Conservation (phyloP, 768 basidiomycete species). For the Leccinum aurantiacum region DNA sequence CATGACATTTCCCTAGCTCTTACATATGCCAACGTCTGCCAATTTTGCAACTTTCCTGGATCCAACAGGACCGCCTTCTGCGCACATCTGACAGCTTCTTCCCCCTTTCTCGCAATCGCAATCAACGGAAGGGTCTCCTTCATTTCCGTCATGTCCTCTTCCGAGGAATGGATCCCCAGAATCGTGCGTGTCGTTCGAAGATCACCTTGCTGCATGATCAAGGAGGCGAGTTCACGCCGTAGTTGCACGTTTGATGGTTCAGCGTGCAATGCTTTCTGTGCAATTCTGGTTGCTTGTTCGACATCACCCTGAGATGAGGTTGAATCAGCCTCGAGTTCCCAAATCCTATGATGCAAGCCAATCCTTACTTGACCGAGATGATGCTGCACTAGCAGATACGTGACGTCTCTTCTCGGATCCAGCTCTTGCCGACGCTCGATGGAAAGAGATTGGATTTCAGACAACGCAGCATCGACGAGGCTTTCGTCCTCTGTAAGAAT, state of each 20-base stretch:
- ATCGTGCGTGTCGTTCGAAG: conserved; percentile 46
- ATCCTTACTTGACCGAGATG: conserved; percentile 66
- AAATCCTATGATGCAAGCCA: background rate
- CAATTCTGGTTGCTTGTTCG: conserved; percentile 48
- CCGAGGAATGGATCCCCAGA: conserved; percentile 34
- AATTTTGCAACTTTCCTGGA: conserved; percentile 47
- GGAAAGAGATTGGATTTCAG: conserved; percentile 73
- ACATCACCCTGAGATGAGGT: conserved; percentile 47
- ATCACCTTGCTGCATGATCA: conserved; percentile 52
- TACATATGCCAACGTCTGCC: conserved; percentile 63
- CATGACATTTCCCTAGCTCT: conserved; percentile 30
- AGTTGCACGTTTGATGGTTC: conserved; percentile 53
- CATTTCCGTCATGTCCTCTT: conserved; percentile 37
- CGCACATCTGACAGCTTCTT: conserved; percentile 43
- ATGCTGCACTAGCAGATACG: conserved; percentile 71
- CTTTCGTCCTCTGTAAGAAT: conserved; percentile 75
- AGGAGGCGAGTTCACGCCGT: conserved; percentile 53
- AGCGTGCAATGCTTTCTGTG: conserved; percentile 55
- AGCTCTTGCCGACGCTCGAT: conserved; percentile 60
- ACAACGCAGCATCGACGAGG: conserved; percentile 82
- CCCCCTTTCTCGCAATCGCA: conserved; percentile 43
- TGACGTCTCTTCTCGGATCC: conserved; percentile 70
- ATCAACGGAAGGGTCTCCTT: conserved; percentile 48
- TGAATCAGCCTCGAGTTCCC: conserved; percentile 1
- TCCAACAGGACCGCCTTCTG: conserved; percentile 64